Evolutionary conservation across 208 protist genomes (phyloP).

Genomic region (Leptomonas pyrrhocoris): DNA sequence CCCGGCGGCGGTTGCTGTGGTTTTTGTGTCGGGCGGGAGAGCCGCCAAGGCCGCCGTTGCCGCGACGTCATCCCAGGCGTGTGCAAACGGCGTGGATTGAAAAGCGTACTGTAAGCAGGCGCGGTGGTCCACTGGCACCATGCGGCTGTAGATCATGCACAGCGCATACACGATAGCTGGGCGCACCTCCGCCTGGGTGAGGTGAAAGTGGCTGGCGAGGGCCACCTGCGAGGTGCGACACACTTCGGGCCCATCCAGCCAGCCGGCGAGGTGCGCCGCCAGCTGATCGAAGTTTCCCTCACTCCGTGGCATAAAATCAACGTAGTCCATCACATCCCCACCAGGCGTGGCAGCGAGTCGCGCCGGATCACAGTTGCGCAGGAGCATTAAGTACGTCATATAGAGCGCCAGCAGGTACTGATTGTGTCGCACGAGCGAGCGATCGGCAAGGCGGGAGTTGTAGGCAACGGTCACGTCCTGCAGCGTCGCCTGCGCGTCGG

Average conservation of each 20-base stretch:
- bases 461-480: constrained; percentile 13
- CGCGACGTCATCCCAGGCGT: constrained; percentile 41
- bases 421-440: constrained; percentile 76
- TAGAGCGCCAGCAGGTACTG: constrained; percentile 80
- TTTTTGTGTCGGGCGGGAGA: constrained; percentile 1
- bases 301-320: constrained; percentile 78
- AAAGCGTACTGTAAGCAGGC: constrained; percentile 60
- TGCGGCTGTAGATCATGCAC: constrained; percentile 85
- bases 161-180: constrained; percentile 65
- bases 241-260: constrained; percentile 60
- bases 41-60: constrained; percentile 23
- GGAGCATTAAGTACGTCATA: constrained; percentile 73
- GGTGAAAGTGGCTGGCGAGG: constrained; percentile 52
- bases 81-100: constrained; percentile 55
- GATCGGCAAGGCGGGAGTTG: constrained; percentile 70
- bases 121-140: constrained; percentile 78
- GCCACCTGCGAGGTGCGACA: constrained; percentile 47
- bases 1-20: background rate
- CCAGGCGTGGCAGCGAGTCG: constrained; percentile 31
- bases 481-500: constrained; percentile 25
- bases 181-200: constrained; percentile 73
- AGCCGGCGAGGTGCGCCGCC: constrained; percentile 54
- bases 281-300: constrained; percentile 83
- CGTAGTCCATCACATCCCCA: constrained; percentile 55
- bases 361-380: constrained; percentile 35